Evolutionary conservation across 2,329 filamentous ascomycete species (phyloP), one percentile per base, ranked within the genome.

Genomic region (Rhynchosporium agropyri): DNA sequence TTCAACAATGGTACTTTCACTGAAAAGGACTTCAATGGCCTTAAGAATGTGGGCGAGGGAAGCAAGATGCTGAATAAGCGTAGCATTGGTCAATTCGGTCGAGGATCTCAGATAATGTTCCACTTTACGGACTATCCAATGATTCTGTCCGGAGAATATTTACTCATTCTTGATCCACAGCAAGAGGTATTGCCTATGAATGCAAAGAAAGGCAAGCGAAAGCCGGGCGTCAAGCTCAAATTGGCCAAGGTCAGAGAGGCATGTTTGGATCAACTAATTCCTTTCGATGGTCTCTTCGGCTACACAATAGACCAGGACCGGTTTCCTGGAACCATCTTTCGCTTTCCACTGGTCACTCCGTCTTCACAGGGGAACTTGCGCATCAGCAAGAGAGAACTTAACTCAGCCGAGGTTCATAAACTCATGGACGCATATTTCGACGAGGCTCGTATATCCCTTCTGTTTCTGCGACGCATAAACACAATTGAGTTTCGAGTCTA

Each of bases 101-200:
- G 74, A 36, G 75, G 75, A 2, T 73, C 73, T 6, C 70, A 76
- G 55, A 76, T 73, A 3, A 76, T 76, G 74, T 76, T 72, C 63
- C 75, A 76, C 56, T 76, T 71, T 65, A 76, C 74, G 13, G 73
- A 74, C 50, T 69, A 71, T 43, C 75, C 75, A 4, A 73, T 74
- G 67, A 68, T 76, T 12, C 58, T 76, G 15, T 74, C 74, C 0
- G 73, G 73, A 3, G 64, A 69, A 12, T 74, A 55, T 36, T 67
- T 74, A n/a, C 59, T 76, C 7, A 74, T 76, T 26, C 67, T 76
- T 1, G 75, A 76, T 59, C 72, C 72, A 1, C 70, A 71, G 28
- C 70, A 69, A 63, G 10, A 65, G 13, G 48, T 63, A n/a, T 58
- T 75, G 6, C 71, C 71, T 1, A 60, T 56, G 13, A 67, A 67